Evolutionary conservation across 2,329 filamentous ascomycete genomes (phyloP), one percentile per base, ranked within the genome.

Genomic region (Sarocladiaceae sp.): DNA sequence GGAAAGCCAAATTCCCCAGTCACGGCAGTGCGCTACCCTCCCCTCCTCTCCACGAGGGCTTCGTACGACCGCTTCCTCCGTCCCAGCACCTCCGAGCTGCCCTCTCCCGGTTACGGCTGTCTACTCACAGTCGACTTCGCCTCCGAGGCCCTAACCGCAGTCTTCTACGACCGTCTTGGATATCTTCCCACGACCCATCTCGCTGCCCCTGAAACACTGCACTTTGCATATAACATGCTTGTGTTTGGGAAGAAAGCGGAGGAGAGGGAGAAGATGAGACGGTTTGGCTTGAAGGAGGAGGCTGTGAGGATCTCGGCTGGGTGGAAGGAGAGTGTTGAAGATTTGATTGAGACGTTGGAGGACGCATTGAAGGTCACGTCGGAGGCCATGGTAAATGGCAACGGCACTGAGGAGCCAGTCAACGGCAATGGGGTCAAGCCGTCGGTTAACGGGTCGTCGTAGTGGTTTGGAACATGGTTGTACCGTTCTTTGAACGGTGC

Each of bases 181-280:
- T 69, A 80, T 53, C 75, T 78, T 57, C 68, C 73, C 1, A 77
- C 77, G 0, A 78, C 79, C 1, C 77, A 81, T 57, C 65, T 83
- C 0, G 79, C 77, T 1, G 79, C 76, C 0, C 76, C 77, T 56
- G 64, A 73, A 50, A 80, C 77, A 10, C 64, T 83, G 2, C 69
- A 70, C 26, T 55, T 79, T 29, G 67, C 75, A 0, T 80, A 78
- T 57, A 75, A 72, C 53, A 67, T 71, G 55, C 58, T 70, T n/a
- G 61, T 72, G 3, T 77, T 71, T 56, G 66, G 68, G 3, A 71
- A 67, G 51, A 66, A 68, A 23, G 57, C 64, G 4, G 65, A 70
- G 10, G 65, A 71, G 49, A 64, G 61, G 3, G 65, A 59, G 26
- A 65, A 67, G n/a, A 66, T 74, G 56, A 64, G 65, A 1, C 56